Percentiles rank a stretch among this genome's conserved stretches.
phyloP scores from a whole-genome alignment of 1,284 basidiomycete species.

The Apiotrichum gracile region DNA sequence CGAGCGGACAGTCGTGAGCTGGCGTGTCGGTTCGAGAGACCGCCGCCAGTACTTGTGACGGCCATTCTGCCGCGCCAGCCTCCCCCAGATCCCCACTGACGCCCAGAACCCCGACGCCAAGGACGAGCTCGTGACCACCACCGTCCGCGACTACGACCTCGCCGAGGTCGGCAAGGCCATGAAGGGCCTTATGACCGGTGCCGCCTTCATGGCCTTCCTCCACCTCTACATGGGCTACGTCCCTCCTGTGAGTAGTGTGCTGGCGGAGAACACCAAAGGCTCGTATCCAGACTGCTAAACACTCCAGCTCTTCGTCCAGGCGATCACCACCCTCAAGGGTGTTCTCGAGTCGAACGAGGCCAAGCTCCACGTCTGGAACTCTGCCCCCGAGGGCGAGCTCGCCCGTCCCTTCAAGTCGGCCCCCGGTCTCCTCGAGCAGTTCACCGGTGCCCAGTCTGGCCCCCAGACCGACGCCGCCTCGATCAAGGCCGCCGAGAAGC shows the following conservation, averaged over 20 bases:
- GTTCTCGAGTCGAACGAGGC: slow-evolving; percentile 20
- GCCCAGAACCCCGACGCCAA: slow-evolving; percentile 17
- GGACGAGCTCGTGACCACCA: slow-evolving; percentile 23
- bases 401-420: slow-evolving; percentile 21
- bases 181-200: slow-evolving; percentile 19
- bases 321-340: slow-evolving; percentile 18
- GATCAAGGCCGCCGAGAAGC: slow-evolving; percentile 81
- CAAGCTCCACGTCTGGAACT: slow-evolving; percentile 22
- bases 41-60: not conserved
- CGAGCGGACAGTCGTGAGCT: not conserved
- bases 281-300: not conserved
- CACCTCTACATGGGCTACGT: slow-evolving; percentile 23
- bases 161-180: slow-evolving; percentile 20
- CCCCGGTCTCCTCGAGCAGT: slow-evolving; percentile 59
- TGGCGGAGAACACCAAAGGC: too few relatives aligned
- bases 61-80: not conserved
- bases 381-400: slow-evolving; percentile 15
- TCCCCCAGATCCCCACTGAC: not conserved
- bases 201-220: slow-evolving; percentile 19
- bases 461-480: slow-evolving; percentile 78
- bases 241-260: slow-evolving; percentile 21
- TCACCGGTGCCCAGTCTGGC: slow-evolving; percentile 48
- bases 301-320: slow-evolving; percentile 20
- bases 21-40: not conserved
- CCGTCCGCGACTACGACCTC: slow-evolving; percentile 21